Evolutionary conservation across 1,139 yeast species (phyloP).

Genomic region (Debaryomyces fabryi): DNA sequence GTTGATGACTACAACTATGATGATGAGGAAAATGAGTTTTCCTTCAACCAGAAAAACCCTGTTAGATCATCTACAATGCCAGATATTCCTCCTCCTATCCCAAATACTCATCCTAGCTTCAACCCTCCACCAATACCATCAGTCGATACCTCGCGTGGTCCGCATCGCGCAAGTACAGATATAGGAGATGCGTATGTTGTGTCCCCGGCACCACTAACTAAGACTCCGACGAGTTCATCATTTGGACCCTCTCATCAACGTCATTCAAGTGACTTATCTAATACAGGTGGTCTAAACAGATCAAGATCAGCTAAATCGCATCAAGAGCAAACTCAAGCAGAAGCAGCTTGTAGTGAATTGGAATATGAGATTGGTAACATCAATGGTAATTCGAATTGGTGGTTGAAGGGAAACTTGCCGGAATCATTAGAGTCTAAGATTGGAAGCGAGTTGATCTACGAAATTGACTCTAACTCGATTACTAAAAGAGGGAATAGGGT

Average conservation of each 20-base stretch:
- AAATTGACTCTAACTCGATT: slow-evolving; percentile 62
- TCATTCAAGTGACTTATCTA: slow-evolving; percentile 7
- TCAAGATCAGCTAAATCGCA: slow-evolving; percentile 21
- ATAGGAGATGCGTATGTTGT: slow-evolving; percentile 13
- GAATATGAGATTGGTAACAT: slow-evolving; percentile 38
- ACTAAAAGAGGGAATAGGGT: slow-evolving; percentile 59
- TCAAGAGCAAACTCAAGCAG: slow-evolving; percentile 36
- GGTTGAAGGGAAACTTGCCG: slow-evolving; percentile 66
- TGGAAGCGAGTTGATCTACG: slow-evolving; percentile 57
- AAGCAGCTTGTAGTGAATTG: slow-evolving; percentile 25
- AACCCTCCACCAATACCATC: slow-evolving; percentile 6
- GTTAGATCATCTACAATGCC: slow-evolving; percentile 5
- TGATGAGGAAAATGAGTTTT: slow-evolving; percentile 2
- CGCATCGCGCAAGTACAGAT: slow-evolving; percentile 26
- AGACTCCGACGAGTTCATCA: slow-evolving; percentile 29
- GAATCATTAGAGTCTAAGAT: slow-evolving; percentile 46
- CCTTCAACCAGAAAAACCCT: background rate
- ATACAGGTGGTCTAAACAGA: slow-evolving; percentile 16
- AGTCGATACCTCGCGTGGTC: background rate
- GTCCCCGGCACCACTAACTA: slow-evolving; percentile 15
- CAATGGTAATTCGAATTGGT: slow-evolving; percentile 56
- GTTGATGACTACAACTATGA: slow-evolving; percentile 2
- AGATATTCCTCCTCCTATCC: background rate
- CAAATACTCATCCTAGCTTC: background rate
- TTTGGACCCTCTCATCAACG: slow-evolving; percentile 22